phyloP scores from a whole-genome alignment of 2,329 filamentous ascomycete genomes.

The Ophiostoma novo-ulmi region DNA sequence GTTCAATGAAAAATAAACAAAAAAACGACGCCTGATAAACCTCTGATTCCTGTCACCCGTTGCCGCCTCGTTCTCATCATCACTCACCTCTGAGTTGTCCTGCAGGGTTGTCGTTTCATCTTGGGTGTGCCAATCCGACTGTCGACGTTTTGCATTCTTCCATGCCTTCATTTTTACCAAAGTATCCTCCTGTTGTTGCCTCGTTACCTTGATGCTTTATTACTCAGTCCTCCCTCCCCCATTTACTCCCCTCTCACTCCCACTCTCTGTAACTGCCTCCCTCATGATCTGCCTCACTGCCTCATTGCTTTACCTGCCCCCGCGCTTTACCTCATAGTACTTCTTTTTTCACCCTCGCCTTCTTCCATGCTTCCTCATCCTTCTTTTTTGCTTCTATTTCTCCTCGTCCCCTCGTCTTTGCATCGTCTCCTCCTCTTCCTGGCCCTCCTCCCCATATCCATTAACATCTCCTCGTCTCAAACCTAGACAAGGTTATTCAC shows the following conservation, averaged over 20 bases:
- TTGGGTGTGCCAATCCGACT: constrained; percentile 38
- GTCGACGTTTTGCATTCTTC: constrained; percentile 37
- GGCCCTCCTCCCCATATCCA: not conserved
- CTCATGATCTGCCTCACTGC: not conserved
- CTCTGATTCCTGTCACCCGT: constrained; percentile 23
- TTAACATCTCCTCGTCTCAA: not conserved
- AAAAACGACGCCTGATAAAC: not conserved
- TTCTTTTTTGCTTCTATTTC: not conserved
- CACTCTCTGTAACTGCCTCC: not conserved
- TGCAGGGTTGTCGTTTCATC: constrained; percentile 45
- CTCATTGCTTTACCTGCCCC: not conserved
- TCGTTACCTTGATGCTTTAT: constrained; percentile 38
- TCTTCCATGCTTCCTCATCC: not conserved
- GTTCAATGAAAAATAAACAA: too few relatives aligned
- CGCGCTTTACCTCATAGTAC: not conserved
- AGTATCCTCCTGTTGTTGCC: not conserved
- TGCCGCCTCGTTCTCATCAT: constrained; percentile 34
- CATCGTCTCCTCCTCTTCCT: not conserved
- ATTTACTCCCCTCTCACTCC: not conserved
- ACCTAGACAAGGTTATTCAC: not conserved
- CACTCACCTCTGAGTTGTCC: constrained; percentile 31
- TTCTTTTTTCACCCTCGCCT: not conserved
- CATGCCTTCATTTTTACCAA: not conserved
- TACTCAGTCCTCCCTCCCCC: not conserved
- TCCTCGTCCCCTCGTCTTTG: not conserved